Evolutionary conservation across 192 early-diverging fungal genomes (phyloP).

Genomic region (Coemansia erecta): DNA sequence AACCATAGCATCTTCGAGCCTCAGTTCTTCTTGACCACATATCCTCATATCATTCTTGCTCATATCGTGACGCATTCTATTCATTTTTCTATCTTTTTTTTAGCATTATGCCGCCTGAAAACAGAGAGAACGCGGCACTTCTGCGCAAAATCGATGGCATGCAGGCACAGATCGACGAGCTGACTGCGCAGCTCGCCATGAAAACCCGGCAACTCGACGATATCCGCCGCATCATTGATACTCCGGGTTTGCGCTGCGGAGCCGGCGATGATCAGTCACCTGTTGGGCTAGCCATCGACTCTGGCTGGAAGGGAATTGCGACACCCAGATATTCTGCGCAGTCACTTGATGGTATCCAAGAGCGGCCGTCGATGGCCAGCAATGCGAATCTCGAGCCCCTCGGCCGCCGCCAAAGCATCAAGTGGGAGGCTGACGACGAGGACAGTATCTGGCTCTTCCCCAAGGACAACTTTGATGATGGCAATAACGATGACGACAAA

Average conservation of each 20-base stretch:
- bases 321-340: no score
- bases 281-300: no score
- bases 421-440: not conserved
- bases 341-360: no score
- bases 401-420: not conserved
- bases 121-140: not conserved
- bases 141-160: not conserved
- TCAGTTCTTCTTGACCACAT: not conserved
- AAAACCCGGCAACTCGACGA: not conserved
- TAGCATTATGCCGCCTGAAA: not conserved
- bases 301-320: no score
- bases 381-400: no score
- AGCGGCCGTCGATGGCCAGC: no score
- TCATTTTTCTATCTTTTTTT: not conserved
- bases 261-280: no score
- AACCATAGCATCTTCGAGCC: not conserved
- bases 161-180: not conserved
- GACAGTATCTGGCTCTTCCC: not conserved
- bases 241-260: no score
- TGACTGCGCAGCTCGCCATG: not conserved
- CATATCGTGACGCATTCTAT: not conserved
- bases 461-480: not conserved
- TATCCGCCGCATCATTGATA: not conserved
- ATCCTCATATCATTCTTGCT: not conserved
- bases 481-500: not conserved